Conservation (phyloP, 2,329 filamentous ascomycete species). For the Ramularia collo-cygni region DNA sequence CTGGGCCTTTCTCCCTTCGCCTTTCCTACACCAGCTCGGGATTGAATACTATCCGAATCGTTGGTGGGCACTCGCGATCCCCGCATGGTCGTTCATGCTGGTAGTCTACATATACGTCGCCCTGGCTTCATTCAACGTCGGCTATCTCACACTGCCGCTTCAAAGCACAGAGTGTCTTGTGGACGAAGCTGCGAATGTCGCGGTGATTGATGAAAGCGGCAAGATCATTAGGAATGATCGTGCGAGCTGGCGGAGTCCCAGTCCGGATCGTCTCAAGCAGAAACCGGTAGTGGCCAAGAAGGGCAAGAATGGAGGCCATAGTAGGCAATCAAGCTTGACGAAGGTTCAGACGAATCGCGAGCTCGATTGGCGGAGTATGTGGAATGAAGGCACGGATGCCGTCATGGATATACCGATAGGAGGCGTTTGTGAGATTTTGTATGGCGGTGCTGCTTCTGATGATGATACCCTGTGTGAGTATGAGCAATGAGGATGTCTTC, state of each 20-base stretch:
- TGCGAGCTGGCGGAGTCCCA: constrained; percentile 20
- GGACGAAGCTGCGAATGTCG: constrained; percentile 81
- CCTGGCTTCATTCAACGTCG: constrained; percentile 82
- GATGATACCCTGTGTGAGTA: constrained; percentile 13
- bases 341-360: constrained; percentile 25
- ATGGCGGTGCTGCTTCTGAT: constrained; percentile 47
- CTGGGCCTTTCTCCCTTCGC: constrained; percentile 88
- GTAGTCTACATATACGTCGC: constrained; percentile 92
- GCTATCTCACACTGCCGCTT: constrained; percentile 76
- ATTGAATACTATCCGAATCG: constrained; percentile 96
- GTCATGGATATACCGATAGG: constrained; percentile 95
- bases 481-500: not conserved
- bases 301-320: constrained; percentile 31
- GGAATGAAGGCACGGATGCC: constrained; percentile 90
- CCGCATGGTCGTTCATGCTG: constrained; percentile 80
- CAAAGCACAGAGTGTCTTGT: constrained; percentile 80
- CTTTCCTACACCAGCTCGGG: constrained; percentile 84
- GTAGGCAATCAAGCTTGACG: constrained; percentile 29
- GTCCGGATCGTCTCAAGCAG: constrained; percentile 7
- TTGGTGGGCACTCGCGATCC: constrained; percentile 94
- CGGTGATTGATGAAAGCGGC: constrained; percentile 69
- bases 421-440: constrained; percentile 90
- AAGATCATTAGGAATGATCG: constrained; percentile 38
- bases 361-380: constrained; percentile 71
- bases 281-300: constrained; percentile 28